Evolutionary conservation across 495 filamentous ascomycete genomes (phyloP).

Genomic region (Penicillium psychrofluorescens): DNA sequence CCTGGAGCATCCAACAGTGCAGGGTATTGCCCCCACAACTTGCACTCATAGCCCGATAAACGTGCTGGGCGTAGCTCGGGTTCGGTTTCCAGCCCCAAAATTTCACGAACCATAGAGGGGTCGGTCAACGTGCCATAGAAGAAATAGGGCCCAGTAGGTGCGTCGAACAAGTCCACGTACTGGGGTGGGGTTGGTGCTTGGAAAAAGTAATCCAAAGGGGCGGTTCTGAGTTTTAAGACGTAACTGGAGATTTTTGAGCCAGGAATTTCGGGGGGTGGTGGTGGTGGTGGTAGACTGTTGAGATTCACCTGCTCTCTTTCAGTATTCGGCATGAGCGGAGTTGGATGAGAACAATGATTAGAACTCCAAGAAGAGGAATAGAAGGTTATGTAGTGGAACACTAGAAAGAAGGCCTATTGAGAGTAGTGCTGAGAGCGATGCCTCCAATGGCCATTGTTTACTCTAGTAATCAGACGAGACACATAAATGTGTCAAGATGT

Average conservation of each 20-base stretch:
- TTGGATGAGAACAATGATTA: too few relatives aligned
- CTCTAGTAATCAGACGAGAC: too few relatives aligned
- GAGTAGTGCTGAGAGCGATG: too few relatives aligned
- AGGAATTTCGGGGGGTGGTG: constrained; percentile 1
- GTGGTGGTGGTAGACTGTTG: constrained; percentile 1
- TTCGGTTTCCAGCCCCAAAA: constrained; percentile 7
- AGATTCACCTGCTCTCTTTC: too few relatives aligned
- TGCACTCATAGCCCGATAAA: constrained; percentile 9
- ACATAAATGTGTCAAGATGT: too few relatives aligned
- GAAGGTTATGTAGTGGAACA: too few relatives aligned
- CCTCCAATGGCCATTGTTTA: too few relatives aligned
- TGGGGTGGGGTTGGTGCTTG: not conserved
- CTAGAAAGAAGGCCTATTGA: too few relatives aligned
- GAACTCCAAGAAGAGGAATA: too few relatives aligned
- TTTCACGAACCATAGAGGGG: constrained; percentile 7
- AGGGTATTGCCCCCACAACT: constrained; percentile 21
- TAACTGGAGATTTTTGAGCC: not conserved
- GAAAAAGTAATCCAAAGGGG: not conserved
- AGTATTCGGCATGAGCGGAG: too few relatives aligned
- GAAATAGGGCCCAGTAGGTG: constrained; percentile 15
- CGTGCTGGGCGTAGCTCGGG: constrained; percentile 7
- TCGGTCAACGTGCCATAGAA: constrained; percentile 21
- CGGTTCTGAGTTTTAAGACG: constrained; percentile 1
- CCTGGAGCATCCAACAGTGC: constrained; percentile 11
- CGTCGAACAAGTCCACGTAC: not conserved